Base-by-base conservation (phyloP, 2,329 filamentous ascomycete genomes). In the Fusarium tricinctum region DNA sequence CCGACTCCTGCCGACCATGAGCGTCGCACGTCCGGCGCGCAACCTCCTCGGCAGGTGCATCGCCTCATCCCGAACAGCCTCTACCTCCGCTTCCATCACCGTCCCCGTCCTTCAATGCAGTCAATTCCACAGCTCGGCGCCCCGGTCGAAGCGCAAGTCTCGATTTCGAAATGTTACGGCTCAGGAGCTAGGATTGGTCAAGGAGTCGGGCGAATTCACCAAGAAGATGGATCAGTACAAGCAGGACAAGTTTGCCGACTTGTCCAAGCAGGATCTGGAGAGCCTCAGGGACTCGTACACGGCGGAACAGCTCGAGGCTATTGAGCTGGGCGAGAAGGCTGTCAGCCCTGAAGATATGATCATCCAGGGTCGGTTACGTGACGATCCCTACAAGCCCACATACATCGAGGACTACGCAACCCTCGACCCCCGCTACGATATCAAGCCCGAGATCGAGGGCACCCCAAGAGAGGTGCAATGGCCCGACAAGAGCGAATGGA, bases 391-490 rank as follows among this genome's bases (percentile, higher is more conserved):
- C 83, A 84, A 84, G 53, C 82, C 94, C 49, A 84, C 88, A 64
- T 96, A 97, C 78, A 81, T 95, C 56, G 94, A 97, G 77, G 93
- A 97, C 78, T 91, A 97, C 75, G 88, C 91, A 62, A 86, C 86
- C 58, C 86, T 95, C 67, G 88, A 93, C 75, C 92, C 93, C 53
- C 84, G 92, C 49, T 86, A 96, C 63, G 95, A 98, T 81, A 87
- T 90, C 76, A 88, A 83, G 78, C 86, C 81, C 71, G 84, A 80
- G 59, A 81, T 74, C 78, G 46, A 78, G 80, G 76, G 80, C 78
- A 73, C 85, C 83, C 74, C 88, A 55, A 81, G 83, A 50, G 84
- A 89, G 63, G 75, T 76, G 44, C 81, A 86, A 65, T 86, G 90
- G 80, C 89, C 90, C 79, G 83, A 80, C 57, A 80, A 86, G 58